Evolutionary conservation across 73 alveolate genomes (phyloP).

Genomic region (Tetrahymena malaccensis): DNA sequence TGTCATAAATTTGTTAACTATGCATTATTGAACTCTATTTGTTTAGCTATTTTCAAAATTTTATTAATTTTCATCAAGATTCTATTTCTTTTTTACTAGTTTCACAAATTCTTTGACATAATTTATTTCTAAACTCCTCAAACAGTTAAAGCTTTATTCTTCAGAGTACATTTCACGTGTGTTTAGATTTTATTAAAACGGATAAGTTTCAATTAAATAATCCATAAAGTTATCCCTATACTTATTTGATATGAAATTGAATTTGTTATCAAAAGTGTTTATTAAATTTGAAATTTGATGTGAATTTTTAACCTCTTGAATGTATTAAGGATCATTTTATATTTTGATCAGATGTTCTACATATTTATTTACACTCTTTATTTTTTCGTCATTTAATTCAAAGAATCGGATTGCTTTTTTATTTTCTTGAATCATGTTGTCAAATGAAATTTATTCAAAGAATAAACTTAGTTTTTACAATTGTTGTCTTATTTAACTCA

Average conservation of each 20-base stretch:
- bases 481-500: too few relatives aligned
- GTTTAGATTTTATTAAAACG: background rate
- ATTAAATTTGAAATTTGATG: background rate
- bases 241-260: background rate
- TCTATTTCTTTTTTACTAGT: too few relatives aligned
- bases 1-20: too few relatives aligned
- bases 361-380: too few relatives aligned
- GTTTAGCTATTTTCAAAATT: background rate
- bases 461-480: too few relatives aligned
- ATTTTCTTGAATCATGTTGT: background rate
- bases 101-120: too few relatives aligned
- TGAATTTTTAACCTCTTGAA: too few relatives aligned
- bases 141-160: too few relatives aligned
- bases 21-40: background rate
- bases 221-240: background rate
- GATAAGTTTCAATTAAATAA: background rate
- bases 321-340: background rate
- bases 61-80: too few relatives aligned
- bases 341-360: background rate
- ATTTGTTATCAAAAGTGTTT: too few relatives aligned
- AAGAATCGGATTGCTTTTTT: background rate
- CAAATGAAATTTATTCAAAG: background rate
- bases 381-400: background rate
- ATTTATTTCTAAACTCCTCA: too few relatives aligned
- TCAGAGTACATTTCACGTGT: background rate